A percentile compares a stretch with the other conserved stretches of the same genome.
Evolutionary conservation across 164 flowering plant genomes (phyloP).

Genomic region (Vitis vinifera): DNA sequence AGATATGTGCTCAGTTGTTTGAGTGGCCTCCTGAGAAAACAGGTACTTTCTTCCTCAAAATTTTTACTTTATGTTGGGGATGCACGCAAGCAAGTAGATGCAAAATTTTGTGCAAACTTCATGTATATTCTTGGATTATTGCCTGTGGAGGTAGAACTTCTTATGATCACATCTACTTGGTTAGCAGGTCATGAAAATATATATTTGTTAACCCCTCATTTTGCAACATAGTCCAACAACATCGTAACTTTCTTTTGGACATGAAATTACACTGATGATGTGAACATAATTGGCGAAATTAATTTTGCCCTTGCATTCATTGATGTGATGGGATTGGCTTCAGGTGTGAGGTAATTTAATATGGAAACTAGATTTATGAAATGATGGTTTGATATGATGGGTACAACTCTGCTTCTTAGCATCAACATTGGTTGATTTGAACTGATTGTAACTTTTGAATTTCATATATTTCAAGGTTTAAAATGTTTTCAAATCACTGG

Average conservation of each 20-base stretch:
- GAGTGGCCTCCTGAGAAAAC: slow-evolving; percentile 89
- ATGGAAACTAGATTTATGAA: no score
- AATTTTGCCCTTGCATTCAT: no score
- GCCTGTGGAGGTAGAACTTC: not conserved
- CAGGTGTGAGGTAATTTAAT: no score
- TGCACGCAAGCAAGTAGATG: not conserved
- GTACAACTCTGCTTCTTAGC: no score
- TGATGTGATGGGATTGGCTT: no score
- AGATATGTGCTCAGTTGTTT: slow-evolving; percentile 62
- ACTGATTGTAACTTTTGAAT: no score
- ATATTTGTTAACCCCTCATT: not conserved
- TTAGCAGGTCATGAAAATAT: not conserved
- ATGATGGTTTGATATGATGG: no score
- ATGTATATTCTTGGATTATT: not conserved
- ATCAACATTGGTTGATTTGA: no score
- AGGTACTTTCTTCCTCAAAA: slow-evolving; percentile 37
- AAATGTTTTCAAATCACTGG: not conserved
- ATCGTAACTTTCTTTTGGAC: not conserved
- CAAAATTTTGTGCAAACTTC: not conserved
- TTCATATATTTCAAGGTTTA: no score
- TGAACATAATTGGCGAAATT: not conserved
- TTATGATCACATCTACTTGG: not conserved
- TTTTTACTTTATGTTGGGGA: not conserved
- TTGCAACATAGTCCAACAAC: not conserved
- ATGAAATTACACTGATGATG: not conserved